Percentiles rank a stretch among this genome's conserved stretches.
Conservation (phyloP, 768 basidiomycete species). For the Grammothele lineata region DNA sequence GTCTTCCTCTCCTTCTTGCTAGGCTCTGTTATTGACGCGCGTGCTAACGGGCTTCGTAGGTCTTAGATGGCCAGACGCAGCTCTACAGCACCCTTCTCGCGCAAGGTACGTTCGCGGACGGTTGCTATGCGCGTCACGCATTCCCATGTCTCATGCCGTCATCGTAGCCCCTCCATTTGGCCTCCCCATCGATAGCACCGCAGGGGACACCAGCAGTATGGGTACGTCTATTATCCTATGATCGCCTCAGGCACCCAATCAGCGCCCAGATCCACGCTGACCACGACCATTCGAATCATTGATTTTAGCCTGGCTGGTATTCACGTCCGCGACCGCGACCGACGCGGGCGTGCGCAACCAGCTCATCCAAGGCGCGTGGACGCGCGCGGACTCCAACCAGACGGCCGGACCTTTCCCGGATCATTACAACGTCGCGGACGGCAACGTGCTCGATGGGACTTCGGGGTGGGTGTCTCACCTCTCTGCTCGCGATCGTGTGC, state of each 20-base stretch:
- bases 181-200: constrained; percentile 5
- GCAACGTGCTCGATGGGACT: not conserved
- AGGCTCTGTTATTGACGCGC: not conserved
- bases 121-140: too few relatives aligned
- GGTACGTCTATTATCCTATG: too few relatives aligned
- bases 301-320: constrained; percentile 16
- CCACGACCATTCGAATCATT: too few relatives aligned
- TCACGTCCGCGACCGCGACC: constrained; percentile 12
- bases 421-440: not conserved
- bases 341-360: constrained; percentile 8
- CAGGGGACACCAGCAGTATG: not conserved
- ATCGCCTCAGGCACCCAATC: too few relatives aligned
- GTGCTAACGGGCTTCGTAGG: too few relatives aligned
- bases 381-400: constrained; percentile 4
- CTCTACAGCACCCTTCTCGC: constrained; percentile 3
- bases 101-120: not conserved
- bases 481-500: too few relatives aligned
- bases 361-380: constrained; percentile 6
- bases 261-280: too few relatives aligned
- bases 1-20: not conserved
- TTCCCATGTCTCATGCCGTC: too few relatives aligned
- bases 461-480: constrained; percentile 1
- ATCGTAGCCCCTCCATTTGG: not conserved
- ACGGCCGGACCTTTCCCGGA: constrained; percentile 9
- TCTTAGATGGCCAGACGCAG: constrained; percentile 6